Evolutionary conservation across 768 basidiomycete species (phyloP).

Genomic region (Ephemerocybe angulata): DNA sequence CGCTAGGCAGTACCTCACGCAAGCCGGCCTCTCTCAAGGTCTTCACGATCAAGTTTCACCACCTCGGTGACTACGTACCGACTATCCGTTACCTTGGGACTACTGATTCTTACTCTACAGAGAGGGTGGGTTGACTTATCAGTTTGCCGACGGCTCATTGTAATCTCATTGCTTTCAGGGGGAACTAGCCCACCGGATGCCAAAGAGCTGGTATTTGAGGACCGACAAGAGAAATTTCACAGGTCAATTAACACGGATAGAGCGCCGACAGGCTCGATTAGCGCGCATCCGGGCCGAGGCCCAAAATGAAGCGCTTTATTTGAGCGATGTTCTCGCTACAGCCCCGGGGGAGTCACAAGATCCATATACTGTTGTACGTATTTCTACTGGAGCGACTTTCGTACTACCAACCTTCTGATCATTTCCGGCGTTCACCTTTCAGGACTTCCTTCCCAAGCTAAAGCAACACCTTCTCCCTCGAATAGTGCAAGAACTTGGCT

Average conservation of each 20-base stretch:
- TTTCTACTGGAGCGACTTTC: no score
- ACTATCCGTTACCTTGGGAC: slow-evolving; percentile 30
- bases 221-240: not conserved
- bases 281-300: not conserved
- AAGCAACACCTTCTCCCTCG: slow-evolving; percentile 1
- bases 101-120: slow-evolving; percentile 39
- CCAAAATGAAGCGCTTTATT: no score
- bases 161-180: not conserved
- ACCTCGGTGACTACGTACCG: slow-evolving; percentile 32
- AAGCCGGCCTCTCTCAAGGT: slow-evolving; percentile 19
- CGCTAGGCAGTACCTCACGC: not conserved
- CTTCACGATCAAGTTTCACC: slow-evolving; percentile 34
- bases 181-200: not conserved
- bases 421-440: no score
- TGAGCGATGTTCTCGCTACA: no score
- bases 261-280: not conserved
- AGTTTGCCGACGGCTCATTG: not conserved
- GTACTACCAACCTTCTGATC: no score
- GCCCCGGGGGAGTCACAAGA: no score
- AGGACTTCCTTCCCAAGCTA: slow-evolving; percentile 1
- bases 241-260: not conserved
- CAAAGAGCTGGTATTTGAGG: not conserved
- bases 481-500: not conserved
- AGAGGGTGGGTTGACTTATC: slow-evolving; percentile 27
- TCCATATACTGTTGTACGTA: no score